Conservation (phyloP, 2,329 filamentous ascomycete genomes). For the Samsoniella hepiali region DNA sequence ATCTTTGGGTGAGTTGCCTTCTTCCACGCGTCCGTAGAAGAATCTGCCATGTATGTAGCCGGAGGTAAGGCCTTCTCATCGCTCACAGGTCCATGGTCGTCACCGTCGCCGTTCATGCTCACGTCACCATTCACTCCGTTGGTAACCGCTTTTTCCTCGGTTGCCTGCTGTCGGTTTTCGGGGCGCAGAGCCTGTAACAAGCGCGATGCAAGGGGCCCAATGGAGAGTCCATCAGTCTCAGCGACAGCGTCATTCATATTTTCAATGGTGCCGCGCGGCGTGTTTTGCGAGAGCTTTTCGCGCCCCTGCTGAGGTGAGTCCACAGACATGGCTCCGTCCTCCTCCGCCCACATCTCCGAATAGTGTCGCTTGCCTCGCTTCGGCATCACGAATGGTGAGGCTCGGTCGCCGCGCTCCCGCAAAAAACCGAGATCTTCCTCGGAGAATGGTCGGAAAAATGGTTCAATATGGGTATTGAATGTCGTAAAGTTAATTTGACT, state of each 20-base stretch:
- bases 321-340: constrained; percentile 76
- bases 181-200: constrained; percentile 78
- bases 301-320: constrained; percentile 61
- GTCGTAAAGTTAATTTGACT: constrained; percentile 93
- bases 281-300: constrained; percentile 72
- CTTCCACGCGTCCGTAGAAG: constrained; percentile 73
- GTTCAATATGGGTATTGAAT: constrained; percentile 89
- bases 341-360: constrained; percentile 87
- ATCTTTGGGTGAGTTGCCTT: constrained; percentile 71
- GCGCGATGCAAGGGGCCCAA: constrained; percentile 80
- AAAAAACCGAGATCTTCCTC: constrained; percentile 95
- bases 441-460: constrained; percentile 82
- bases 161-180: constrained; percentile 58
- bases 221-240: constrained; percentile 84
- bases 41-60: constrained; percentile 77
- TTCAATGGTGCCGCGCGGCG: constrained; percentile 80
- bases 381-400: constrained; percentile 80
- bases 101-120: constrained; percentile 49
- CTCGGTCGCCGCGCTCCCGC: constrained; percentile 82
- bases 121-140: constrained; percentile 53
- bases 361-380: constrained; percentile 82
- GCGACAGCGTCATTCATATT: constrained; percentile 81
- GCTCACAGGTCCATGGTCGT: constrained; percentile 35
- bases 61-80: constrained; percentile 53
- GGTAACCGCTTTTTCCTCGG: constrained; percentile 56